These are phyloP conservation scores for Dactylonectria estremocensis DNA, from an alignment of 2,329 filamentous ascomycete genomes.

Conservation along the genomic window DNA sequence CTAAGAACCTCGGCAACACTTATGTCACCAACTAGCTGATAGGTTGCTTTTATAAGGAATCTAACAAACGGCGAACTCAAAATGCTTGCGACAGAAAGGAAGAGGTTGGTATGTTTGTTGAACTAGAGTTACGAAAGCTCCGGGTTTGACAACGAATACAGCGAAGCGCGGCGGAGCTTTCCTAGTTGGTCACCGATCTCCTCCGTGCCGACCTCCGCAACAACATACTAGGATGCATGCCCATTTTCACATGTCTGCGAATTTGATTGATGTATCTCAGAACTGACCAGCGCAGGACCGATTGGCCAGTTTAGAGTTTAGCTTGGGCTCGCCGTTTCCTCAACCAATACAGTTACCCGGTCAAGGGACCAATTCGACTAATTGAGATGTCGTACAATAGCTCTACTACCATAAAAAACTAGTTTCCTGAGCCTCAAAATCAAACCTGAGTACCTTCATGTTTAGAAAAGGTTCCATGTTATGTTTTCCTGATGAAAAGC, in stretches of 20 bases:
- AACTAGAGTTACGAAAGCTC: background rate
- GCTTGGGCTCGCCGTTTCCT: background rate
- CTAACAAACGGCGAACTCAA: background rate
- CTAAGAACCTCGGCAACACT: background rate
- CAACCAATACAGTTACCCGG: background rate
- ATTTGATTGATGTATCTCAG: background rate
- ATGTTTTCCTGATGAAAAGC: no score
- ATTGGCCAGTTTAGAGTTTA: background rate
- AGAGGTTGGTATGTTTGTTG: background rate
- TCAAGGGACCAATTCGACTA: no score
- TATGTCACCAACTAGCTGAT: background rate
- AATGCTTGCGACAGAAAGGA: no score
- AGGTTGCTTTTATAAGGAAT: background rate
- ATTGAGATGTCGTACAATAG: no score
- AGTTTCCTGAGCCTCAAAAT: background rate
- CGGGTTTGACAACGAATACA: background rate
- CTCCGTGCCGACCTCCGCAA: background rate
- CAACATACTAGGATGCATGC: background rate
- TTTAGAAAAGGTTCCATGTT: no score
- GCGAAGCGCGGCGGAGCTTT: background rate
- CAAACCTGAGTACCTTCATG: no score
- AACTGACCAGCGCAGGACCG: background rate
- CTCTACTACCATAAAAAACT: background rate
- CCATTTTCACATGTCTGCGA: background rate
- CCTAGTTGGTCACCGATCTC: conserved; percentile 3